Percentiles rank a stretch among this genome's conserved stretches.
phyloP scores from a whole-genome alignment of 768 basidiomycete genomes.

The Mycena rosella region DNA sequence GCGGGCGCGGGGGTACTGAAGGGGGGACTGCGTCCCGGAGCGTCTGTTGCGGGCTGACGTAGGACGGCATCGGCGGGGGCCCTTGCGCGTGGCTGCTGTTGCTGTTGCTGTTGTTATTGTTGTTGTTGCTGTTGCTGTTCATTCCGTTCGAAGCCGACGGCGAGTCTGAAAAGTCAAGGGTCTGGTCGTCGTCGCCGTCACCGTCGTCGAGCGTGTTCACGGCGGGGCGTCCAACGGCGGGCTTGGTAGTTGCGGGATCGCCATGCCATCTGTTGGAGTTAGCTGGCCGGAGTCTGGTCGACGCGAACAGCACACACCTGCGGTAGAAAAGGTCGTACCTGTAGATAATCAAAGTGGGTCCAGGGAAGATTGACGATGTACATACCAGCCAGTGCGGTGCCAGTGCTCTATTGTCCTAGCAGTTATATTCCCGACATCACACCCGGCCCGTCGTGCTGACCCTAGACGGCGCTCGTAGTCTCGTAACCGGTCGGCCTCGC shows the following conservation, averaged over 20 bases:
- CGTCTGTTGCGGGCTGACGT: slow-evolving; percentile 54
- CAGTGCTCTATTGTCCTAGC: slow-evolving; percentile 84
- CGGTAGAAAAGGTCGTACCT: slow-evolving; percentile 75
- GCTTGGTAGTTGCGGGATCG: slow-evolving; percentile 71
- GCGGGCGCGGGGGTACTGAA: slow-evolving; percentile 30
- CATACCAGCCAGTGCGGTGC: slow-evolving; percentile 79
- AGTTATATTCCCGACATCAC: slow-evolving; percentile 80
- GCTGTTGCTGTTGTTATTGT: too few relatives aligned
- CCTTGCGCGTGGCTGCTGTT: slow-evolving; percentile 51
- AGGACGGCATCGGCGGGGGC: slow-evolving; percentile 43
- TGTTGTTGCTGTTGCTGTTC: slow-evolving; percentile 35
- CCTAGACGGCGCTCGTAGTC: slow-evolving; percentile 82
- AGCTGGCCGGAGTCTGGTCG: slow-evolving; percentile 9
- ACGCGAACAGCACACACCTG: slow-evolving; percentile 54
- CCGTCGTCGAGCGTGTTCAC: slow-evolving; percentile 52
- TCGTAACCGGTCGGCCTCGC: slow-evolving; percentile 74
- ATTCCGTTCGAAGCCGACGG: slow-evolving; percentile 49
- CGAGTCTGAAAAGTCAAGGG: slow-evolving; percentile 58
- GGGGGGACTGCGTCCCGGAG: slow-evolving; percentile 54
- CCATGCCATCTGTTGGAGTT: slow-evolving; percentile 68
- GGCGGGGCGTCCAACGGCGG: slow-evolving; percentile 53
- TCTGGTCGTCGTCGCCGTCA: slow-evolving; percentile 65
- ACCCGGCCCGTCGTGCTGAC: slow-evolving; percentile 71
- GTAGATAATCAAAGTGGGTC: slow-evolving; percentile 6
- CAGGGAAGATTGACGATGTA: not conserved